Conservation (phyloP, 2,329 filamentous ascomycete genomes). For the Calycina herbarum region DNA sequence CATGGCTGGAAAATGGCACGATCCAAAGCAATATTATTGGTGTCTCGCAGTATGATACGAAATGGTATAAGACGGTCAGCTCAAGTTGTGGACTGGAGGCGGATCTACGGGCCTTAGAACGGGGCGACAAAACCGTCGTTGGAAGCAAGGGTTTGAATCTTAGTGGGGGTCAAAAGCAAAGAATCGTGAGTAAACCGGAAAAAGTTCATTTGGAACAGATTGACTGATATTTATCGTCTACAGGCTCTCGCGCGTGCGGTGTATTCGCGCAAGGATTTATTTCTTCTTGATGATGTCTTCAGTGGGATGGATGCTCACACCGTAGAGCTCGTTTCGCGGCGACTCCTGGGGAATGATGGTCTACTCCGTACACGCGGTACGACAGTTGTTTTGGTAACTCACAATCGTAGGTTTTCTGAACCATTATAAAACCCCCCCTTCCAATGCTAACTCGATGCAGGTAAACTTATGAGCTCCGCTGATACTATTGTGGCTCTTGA, state of each 20-base stretch:
- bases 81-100: conserved; percentile 23
- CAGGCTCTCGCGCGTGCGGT: conserved; percentile 28
- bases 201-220: too few species aligned
- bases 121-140: conserved; percentile 29
- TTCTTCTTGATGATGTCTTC: conserved; percentile 30
- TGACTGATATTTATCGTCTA: background rate
- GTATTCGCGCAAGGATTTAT: conserved; percentile 25
- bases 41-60: conserved; percentile 25
- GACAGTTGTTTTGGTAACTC: too few species aligned
- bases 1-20: conserved; percentile 45
- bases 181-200: conserved; percentile 14
- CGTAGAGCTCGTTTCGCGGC: background rate
- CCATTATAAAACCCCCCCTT: too few species aligned
- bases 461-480: too few species aligned
- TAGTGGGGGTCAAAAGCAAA: conserved; percentile 30
- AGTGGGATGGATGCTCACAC: conserved; percentile 25
- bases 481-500: too few species aligned
- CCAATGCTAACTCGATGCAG: too few species aligned
- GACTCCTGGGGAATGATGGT: conserved; percentile 7
- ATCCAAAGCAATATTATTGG: conserved; percentile 44
- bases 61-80: conserved; percentile 29
- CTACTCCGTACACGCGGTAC: conserved; percentile 10
- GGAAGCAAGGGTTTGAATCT: conserved; percentile 35
- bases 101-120: conserved; percentile 26
- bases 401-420: too few species aligned